Conservation (phyloP, 495 filamentous ascomycete species). For the Pyronema domesticum region DNA sequence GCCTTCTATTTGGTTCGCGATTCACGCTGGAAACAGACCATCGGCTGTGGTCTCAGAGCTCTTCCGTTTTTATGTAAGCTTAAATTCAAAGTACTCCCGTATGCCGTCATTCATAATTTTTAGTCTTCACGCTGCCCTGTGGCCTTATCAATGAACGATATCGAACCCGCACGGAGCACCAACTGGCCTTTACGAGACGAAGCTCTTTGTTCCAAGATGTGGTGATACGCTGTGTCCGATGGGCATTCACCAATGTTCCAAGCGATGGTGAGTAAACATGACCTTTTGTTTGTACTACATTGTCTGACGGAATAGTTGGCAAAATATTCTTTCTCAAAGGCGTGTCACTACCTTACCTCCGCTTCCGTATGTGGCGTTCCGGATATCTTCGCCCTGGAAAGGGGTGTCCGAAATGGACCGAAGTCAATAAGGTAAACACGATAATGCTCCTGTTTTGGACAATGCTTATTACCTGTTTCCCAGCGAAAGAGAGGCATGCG, state of each 20-base stretch:
- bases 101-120: conserved; percentile 4
- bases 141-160: conserved; percentile 41
- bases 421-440: conserved; percentile 26
- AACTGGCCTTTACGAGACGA: conserved; percentile 43
- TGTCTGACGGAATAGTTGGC: conserved; percentile 30
- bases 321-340: conserved; percentile 57
- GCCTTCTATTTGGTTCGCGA: conserved; percentile 46
- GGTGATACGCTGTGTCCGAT: conserved; percentile 54
- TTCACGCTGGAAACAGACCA: conserved; percentile 37
- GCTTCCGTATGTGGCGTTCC: conserved; percentile 55
- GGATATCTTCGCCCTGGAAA: conserved; percentile 31
- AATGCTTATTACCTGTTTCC: background rate
- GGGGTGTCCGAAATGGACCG: conserved; percentile 33
- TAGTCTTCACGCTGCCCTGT: conserved; percentile 40
- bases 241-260: conserved; percentile 53
- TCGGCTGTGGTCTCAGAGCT: conserved; percentile 38
- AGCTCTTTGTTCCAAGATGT: conserved; percentile 55
- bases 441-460: background rate
- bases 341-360: conserved; percentile 52
- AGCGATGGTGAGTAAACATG: conserved; percentile 19
- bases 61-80: conserved; percentile 51
- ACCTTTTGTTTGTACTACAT: background rate
- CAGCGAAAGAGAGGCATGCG: background rate
- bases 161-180: conserved; percentile 29
- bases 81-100: conserved; percentile 3